These are phyloP conservation scores for Trametopsis cervina DNA, from an alignment of 768 basidiomycete species.

Conservation along the genomic window DNA sequence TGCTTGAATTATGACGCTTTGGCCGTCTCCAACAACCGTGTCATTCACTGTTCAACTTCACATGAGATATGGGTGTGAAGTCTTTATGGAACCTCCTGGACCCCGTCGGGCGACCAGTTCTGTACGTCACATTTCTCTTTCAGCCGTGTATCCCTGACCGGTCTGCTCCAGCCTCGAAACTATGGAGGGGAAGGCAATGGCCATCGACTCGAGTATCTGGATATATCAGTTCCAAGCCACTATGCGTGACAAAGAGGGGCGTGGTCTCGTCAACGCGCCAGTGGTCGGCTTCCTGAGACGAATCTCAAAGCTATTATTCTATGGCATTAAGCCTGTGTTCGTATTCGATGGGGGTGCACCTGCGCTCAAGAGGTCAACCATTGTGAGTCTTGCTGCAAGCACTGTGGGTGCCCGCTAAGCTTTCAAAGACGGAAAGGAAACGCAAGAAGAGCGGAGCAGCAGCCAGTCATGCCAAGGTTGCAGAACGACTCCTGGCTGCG, in stretches of 20 bases:
- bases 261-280: constrained; percentile 86
- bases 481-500: constrained; percentile 88
- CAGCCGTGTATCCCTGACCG: neutral
- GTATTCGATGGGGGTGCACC: constrained; percentile 99
- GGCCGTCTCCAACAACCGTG: neutral
- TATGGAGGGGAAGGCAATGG: constrained; percentile 89
- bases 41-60: neutral
- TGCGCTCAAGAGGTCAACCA: constrained; percentile 77
- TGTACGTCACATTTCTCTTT: constrained; percentile 42
- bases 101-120: constrained; percentile 91
- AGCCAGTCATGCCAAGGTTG: constrained; percentile 76
- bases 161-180: constrained; percentile 68
- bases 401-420: too few relatives aligned
- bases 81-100: constrained; percentile 88
- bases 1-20: neutral
- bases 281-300: constrained; percentile 85
- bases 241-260: constrained; percentile 96
- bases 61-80: constrained; percentile 81
- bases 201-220: constrained; percentile 99
- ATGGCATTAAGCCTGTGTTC: constrained; percentile 97
- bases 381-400: constrained; percentile 49
- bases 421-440: constrained; percentile 72
- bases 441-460: constrained; percentile 90
- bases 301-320: constrained; percentile 91
- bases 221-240: constrained; percentile 99